These are phyloP conservation scores for Pichia sp. DNA, from an alignment of 1,139 yeast genomes.

Conservation along the genomic window DNA sequence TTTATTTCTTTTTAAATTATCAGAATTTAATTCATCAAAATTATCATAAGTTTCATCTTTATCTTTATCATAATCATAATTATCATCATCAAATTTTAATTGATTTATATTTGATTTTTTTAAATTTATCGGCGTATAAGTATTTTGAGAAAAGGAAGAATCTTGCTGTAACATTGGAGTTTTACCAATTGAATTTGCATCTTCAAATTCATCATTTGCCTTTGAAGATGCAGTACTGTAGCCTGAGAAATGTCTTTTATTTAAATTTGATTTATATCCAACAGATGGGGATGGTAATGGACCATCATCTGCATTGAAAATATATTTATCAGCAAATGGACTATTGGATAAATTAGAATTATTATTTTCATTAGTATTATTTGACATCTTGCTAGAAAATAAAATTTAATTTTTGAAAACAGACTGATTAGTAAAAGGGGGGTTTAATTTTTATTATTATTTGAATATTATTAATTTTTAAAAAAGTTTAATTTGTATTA, in stretches of 20 bases:
- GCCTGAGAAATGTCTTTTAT: conserved; percentile 17
- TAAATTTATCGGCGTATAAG: conserved; percentile 5
- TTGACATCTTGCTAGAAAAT: conserved; percentile 5
- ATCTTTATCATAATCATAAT: no score
- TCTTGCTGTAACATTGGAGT: conserved; percentile 22
- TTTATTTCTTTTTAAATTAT: conserved; percentile 20
- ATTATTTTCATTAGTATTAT: background rate
- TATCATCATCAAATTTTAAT: conserved; percentile 1
- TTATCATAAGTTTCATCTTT: conserved; percentile 21
- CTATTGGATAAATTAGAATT: conserved; percentile 12
- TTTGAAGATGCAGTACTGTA: conserved; percentile 16
- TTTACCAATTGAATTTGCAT: conserved; percentile 21
- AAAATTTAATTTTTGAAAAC: background rate
- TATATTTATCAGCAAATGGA: conserved; percentile 28
- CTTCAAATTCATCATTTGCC: conserved; percentile 18
- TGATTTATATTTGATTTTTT: conserved; percentile 10
- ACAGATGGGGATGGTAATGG: conserved; percentile 14
- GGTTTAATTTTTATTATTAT: no score
- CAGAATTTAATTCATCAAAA: conserved; percentile 14
- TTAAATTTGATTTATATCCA: conserved; percentile 14
- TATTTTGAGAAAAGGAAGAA: conserved; percentile 9
- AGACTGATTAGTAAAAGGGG: no score
- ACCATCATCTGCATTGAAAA: conserved; percentile 16
- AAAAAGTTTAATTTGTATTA: no score
- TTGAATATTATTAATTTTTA: no score